Base-by-base conservation (phyloP, 192 early-diverging fungal species). In the Umbelopsis isabellina region DNA sequence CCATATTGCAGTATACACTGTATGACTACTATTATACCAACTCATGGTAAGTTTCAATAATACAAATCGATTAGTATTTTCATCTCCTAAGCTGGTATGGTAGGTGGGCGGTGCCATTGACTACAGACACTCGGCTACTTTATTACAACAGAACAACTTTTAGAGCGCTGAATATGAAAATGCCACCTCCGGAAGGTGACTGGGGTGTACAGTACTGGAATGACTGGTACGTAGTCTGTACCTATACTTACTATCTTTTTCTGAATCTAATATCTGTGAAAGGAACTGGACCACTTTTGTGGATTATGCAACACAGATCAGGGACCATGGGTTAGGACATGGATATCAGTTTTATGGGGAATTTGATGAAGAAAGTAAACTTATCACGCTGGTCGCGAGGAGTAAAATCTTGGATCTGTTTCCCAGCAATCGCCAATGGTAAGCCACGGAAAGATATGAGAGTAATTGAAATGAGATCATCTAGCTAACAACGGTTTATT, bases 131-230 rank as follows among this genome's bases (percentile, higher is more conserved):
- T 2, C 37, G 67, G 33, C 44, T 69, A 20, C 49, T 69, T 35
- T 69, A 25, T 51, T 69, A 69, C 15, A 69, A 69, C 46, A 37
- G 49, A 22, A 69, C 67, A 15, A 69, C 67, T 16, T 69, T 69
- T 22, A 49, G 41, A 11, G 37, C 45, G 21, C 25, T 69, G 2
- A 52, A 52, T 21, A 41, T 69, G 67, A 48, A 49, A 9, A 49
- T 41, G 48, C 67, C 67, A 3, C 67, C 67, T 20, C 67, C 67
- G 18, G 47, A 49, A 49, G 67, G 67, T n/a, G 51, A 47, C 20
- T 69, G 67, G 67, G 67, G 67, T 20, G 44, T 21, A 13, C 49
- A 69, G 10, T 69, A 52, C 33, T 69, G 67, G 67, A 49, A 49
- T 10, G 37, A 33, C 25, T 69, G 67, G 67, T 52, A 30, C 27